Evolutionary conservation across 805 yeast species (phyloP).

Genomic region (Cyberlindnera saturnus): DNA sequence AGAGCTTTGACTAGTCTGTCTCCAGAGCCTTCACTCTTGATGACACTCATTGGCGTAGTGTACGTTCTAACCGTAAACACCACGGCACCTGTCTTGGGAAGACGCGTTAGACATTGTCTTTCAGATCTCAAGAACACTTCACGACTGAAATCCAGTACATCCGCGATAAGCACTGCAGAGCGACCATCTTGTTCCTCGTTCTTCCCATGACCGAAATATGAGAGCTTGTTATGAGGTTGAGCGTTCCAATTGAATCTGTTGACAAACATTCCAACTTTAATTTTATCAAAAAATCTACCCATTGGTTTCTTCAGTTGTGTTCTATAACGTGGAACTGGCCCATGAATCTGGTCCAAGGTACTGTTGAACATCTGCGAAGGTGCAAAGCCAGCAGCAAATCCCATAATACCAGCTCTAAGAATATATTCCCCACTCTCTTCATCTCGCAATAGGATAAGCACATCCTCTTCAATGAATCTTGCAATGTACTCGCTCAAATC

Average conservation of each 20-base stretch:
- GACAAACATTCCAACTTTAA: constrained; percentile 1
- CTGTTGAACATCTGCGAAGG: background rate
- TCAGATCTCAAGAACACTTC: constrained; percentile 3
- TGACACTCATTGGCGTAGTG: background rate
- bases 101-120: constrained; percentile 1
- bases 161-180: background rate
- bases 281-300: constrained; percentile 1
- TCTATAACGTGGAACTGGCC: constrained; percentile 2
- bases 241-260: constrained; percentile 1
- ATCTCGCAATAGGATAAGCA: background rate
- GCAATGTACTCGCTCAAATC: constrained; percentile 6
- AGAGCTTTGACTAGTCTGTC: background rate
- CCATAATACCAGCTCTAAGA: background rate
- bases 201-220: constrained; percentile 1
- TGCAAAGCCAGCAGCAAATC: constrained; percentile 1
- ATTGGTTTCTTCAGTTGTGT: background rate
- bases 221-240: constrained; percentile 3
- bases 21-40: constrained; percentile 1
- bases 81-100: background rate
- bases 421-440: background rate
- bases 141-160: background rate
- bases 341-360: background rate
- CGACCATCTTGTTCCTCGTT: constrained; percentile 1
- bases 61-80: constrained; percentile 1
- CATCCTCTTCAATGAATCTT: constrained; percentile 11